phyloP scores from a whole-genome alignment of 495 filamentous ascomycete genomes.

The Aspergillus bridgeri region DNA sequence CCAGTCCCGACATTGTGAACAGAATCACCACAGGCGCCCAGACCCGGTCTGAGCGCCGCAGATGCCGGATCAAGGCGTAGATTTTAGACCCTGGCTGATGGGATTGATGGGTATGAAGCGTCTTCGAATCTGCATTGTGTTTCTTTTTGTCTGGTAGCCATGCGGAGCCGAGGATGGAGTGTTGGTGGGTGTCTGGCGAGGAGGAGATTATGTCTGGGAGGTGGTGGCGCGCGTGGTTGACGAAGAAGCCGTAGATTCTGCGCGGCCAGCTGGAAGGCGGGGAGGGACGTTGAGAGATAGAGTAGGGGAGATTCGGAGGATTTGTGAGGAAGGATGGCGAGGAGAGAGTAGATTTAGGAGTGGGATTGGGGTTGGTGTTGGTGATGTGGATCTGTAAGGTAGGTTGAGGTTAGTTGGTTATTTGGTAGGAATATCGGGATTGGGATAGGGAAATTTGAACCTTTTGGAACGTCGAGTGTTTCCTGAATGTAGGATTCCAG shows the following conservation, averaged over 20 bases:
- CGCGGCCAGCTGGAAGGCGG: too few species aligned
- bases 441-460: background rate
- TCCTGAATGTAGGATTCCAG: background rate
- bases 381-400: background rate
- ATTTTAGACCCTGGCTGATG: too few species aligned
- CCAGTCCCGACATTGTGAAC: slow-evolving; percentile 25
- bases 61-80: slow-evolving; percentile 1
- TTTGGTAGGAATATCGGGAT: too few species aligned
- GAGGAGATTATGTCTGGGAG: too few species aligned
- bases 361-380: background rate
- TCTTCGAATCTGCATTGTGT: background rate
- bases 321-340: background rate
- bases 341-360: background rate
- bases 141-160: background rate
- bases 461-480: background rate
- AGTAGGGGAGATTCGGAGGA: background rate
- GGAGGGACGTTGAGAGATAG: background rate
- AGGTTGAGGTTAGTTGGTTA: too few species aligned
- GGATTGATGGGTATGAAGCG: too few species aligned
- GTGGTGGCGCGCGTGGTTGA: background rate
- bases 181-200: background rate
- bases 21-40: slow-evolving; percentile 22
- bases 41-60: background rate
- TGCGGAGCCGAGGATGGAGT: background rate
- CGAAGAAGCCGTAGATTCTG: background rate